Evolutionary conservation across 73 alveolate genomes (phyloP).

Genomic region (Breviolum minutum): DNA sequence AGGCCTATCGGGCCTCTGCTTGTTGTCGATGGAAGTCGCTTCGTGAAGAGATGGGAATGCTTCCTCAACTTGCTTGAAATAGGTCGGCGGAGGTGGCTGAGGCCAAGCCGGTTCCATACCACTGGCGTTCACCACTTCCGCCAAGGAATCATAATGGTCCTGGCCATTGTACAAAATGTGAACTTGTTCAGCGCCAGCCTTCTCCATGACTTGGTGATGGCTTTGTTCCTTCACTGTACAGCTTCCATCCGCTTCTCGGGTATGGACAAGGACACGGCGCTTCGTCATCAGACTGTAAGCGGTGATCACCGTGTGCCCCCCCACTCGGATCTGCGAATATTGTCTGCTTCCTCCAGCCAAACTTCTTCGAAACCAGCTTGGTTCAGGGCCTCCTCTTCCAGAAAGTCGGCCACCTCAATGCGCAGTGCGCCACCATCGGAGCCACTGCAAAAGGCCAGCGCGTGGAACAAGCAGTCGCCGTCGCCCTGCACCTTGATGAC

Average conservation of each 20-base stretch:
- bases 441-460: background rate
- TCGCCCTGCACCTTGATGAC: background rate
- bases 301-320: conserved; percentile 3
- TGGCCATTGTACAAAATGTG: background rate
- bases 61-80: background rate
- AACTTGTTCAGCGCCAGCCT: background rate
- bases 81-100: background rate
- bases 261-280: background rate
- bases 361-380: background rate
- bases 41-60: background rate
- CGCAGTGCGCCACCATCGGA: conserved; percentile 10
- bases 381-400: background rate
- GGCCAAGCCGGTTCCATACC: conserved; percentile 5
- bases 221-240: background rate
- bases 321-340: background rate
- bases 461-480: conserved; percentile 22
- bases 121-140: background rate
- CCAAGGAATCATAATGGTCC: background rate
- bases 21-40: background rate
- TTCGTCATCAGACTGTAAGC: background rate
- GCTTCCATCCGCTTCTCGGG: background rate
- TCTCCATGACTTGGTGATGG: background rate
- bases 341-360: background rate
- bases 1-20: background rate
- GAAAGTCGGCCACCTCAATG: background rate